Percentiles rank a stretch among this genome's conserved stretches.
phyloP scores from a whole-genome alignment of 2,329 filamentous ascomycete species.

The Zasmidium cellare region DNA sequence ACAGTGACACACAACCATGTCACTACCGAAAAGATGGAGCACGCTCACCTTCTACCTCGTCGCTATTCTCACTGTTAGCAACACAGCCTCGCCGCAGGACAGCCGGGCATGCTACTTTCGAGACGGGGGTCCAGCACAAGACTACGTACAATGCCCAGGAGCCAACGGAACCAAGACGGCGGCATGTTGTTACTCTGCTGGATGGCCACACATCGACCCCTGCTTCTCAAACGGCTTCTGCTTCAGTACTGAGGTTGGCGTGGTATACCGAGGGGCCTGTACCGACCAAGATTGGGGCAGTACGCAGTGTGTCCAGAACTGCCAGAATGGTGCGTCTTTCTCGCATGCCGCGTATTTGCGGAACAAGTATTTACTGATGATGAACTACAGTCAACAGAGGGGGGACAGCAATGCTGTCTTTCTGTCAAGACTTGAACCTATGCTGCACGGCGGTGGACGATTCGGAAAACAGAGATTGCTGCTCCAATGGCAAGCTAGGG shows the following conservation, averaged over 20 bases:
- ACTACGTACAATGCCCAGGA: neutral
- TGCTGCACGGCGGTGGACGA: neutral
- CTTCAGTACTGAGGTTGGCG: neutral
- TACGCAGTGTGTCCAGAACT: neutral
- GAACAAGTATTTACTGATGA: neutral
- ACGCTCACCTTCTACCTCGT: too few relatives aligned
- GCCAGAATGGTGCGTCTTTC: neutral
- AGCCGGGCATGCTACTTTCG: neutral
- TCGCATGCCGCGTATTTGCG: neutral
- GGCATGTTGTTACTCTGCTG: neutral
- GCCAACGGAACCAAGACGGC: neutral
- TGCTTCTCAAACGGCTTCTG: constrained; percentile 4
- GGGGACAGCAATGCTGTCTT: neutral
- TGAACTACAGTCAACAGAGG: neutral
- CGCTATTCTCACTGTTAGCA: too few relatives aligned
- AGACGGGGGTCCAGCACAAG: neutral
- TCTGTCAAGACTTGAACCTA: neutral
- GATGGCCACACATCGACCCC: neutral
- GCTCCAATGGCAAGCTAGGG: neutral
- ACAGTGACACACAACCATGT: too few relatives aligned
- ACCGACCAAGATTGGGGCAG: neutral
- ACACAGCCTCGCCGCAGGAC: too few relatives aligned
- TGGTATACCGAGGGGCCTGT: constrained; percentile 2
- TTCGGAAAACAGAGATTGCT: neutral
- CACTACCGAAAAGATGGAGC: too few relatives aligned